Percentiles rank a stretch among this genome's conserved stretches.
Evolutionary conservation across 352 stramenopile species (phyloP).

Genomic region (Saprolegnia parasitica): DNA sequence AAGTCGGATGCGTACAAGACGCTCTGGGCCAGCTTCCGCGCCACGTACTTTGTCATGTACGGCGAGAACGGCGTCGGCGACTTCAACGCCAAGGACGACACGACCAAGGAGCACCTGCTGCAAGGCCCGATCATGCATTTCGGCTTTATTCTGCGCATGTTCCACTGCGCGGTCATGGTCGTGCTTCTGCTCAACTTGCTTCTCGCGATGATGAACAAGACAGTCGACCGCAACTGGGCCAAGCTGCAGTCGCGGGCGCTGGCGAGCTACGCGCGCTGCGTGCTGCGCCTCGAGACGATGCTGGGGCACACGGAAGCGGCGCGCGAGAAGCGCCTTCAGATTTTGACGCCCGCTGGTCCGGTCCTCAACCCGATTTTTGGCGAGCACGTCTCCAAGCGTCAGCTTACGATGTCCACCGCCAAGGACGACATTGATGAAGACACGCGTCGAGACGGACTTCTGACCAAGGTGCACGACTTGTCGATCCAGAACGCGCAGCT

Average conservation of each 20-base stretch:
- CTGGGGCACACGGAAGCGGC: neutral
- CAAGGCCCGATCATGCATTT: neutral
- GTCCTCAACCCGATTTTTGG: neutral
- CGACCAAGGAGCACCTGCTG: neutral
- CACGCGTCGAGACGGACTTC: too few species aligned
- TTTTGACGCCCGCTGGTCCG: neutral
- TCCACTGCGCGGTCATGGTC: slow-evolving; percentile 12
- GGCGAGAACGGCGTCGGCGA: slow-evolving; percentile 3
- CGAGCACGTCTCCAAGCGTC: neutral
- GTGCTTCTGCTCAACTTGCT: slow-evolving; percentile 24
- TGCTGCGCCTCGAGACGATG: slow-evolving; percentile 16
- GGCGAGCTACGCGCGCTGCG: slow-evolving; percentile 18
- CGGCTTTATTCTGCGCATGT: slow-evolving; percentile 7
- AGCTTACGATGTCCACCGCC: neutral
- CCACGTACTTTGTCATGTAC: slow-evolving; percentile 26
- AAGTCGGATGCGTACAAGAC: slow-evolving; percentile 9
- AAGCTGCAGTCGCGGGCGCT: slow-evolving; percentile 10
- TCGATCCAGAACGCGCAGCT: too few species aligned
- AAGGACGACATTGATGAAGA: too few species aligned
- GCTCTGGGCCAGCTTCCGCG: slow-evolving; percentile 11
- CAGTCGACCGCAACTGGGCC: slow-evolving; percentile 13
- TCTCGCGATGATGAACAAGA: slow-evolving; percentile 28
- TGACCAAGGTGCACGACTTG: too few species aligned
- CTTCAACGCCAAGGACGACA: slow-evolving; percentile 8
- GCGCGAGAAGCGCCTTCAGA: neutral